Evolutionary conservation across 2,329 filamentous ascomycete species (phyloP), one percentile per base, ranked within the genome.

Genomic region (Xylariaceae sp.): DNA sequence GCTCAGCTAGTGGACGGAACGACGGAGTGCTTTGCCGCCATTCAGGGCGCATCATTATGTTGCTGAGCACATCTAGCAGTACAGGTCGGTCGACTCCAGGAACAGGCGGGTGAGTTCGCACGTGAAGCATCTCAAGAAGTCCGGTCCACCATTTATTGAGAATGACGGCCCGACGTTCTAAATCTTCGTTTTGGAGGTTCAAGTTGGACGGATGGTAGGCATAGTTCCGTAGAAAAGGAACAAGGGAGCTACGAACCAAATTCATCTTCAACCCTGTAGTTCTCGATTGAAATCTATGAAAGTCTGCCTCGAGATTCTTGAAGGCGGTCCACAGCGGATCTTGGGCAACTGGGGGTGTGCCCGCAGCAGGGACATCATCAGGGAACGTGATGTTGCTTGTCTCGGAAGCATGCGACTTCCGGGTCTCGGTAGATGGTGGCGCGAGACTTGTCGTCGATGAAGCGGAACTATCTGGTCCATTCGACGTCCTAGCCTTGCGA

Each of bases 131-230:
- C 61, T 94, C 91, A 58, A 96, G 76, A 45, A 96, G 77, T 1
- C 84, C 87, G 49, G 81, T 87, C 92, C 92, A 97, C 92, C 92
- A 97, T 70, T 90, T 92, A 72, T 94, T 90, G 59, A 96, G 76
- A 52, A 95, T 90, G 50, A 85, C 86, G 1, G 88, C 83, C 61
- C 92, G 83, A 42, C 88, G 83, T 68, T 97, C 92, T 50, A 96
- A 75, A 71, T 96, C 90, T 75, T 96, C 90, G 1, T 90, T 80
- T n/a, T 83, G 78, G 51, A 96, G 77, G 13, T 72, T 71, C 60
- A 74, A 76, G 67, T 84, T 88, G 7, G 89, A 90, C 1, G 83
- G 76, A 68, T 93, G 87, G 39, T 82, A 76, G 61, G 83, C 82
- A 67, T 92, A 87, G 55, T 82, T 86, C 59, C 85, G 82, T 49